Evolutionary conservation across 192 early-diverging fungal species (phyloP).

Genomic region (Chytriomyces confervae): DNA sequence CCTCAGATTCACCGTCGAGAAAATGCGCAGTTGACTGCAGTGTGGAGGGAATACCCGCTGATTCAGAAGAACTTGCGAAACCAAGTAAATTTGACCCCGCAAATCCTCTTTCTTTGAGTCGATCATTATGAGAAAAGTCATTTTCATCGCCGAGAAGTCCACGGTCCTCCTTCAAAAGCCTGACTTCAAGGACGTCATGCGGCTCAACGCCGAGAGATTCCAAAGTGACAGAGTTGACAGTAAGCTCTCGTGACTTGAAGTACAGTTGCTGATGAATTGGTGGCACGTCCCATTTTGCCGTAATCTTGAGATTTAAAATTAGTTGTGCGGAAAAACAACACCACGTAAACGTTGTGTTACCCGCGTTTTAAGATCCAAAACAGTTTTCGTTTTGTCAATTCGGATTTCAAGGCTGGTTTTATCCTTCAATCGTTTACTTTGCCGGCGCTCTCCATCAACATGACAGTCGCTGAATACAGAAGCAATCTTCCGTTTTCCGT

Average conservation of each 20-base stretch:
- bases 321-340: neutral
- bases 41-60: neutral
- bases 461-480: neutral
- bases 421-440: slow-evolving; percentile 19
- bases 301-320: neutral
- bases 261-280: slow-evolving; percentile 29
- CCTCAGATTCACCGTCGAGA: neutral
- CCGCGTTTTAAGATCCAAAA: slow-evolving; percentile 26
- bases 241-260: slow-evolving; percentile 7
- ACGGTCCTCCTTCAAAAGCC: slow-evolving; percentile 15
- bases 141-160: slow-evolving; percentile 9
- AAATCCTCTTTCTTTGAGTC: slow-evolving; percentile 25
- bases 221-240: neutral
- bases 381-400: slow-evolving; percentile 18
- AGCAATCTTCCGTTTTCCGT: neutral
- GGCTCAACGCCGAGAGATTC: slow-evolving; percentile 8
- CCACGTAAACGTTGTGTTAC: neutral
- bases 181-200: slow-evolving; percentile 20
- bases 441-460: slow-evolving; percentile 1
- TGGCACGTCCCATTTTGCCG: slow-evolving; percentile 22
- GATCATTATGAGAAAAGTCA: neutral
- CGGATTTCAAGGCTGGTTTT: slow-evolving; percentile 16
- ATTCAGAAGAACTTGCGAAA: slow-evolving; percentile 1
- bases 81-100: slow-evolving; percentile 19
- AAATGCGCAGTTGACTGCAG: neutral